Conservation (phyloP, 345 rosid species). For the Raphanus raphanistrum region DNA sequence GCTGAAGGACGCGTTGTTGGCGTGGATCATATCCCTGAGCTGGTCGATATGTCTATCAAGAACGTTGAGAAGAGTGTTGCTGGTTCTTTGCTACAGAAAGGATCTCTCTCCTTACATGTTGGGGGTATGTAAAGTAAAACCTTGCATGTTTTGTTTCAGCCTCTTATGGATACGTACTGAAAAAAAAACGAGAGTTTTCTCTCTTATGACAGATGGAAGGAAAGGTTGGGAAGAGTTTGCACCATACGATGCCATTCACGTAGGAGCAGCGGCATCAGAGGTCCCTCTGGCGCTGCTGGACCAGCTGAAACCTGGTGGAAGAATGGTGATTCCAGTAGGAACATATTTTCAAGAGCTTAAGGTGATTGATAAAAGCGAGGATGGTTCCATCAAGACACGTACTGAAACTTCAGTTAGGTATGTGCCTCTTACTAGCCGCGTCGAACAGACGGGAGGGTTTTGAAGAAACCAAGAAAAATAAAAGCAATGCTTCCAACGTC, state of each 20-base stretch:
- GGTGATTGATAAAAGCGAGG: slow-evolving; percentile 73
- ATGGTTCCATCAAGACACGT: slow-evolving; percentile 65
- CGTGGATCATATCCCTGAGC: slow-evolving; percentile 87
- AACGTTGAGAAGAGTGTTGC: slow-evolving; percentile 72
- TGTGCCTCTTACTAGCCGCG: slow-evolving; percentile 91
- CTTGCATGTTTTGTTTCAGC: background rate
- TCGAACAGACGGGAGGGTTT: slow-evolving; percentile 58
- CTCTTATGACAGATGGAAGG: slow-evolving; percentile 71
- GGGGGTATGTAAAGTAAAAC: slow-evolving; percentile 65
- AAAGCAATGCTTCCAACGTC: background rate
- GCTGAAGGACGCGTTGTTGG: slow-evolving; percentile 81
- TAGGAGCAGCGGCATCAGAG: slow-evolving; percentile 95
- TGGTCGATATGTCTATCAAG: slow-evolving; percentile 64
- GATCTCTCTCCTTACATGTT: slow-evolving; percentile 70
- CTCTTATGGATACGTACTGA: background rate
- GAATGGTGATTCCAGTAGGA: slow-evolving; percentile 97
- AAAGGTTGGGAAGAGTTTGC: slow-evolving; percentile 85
- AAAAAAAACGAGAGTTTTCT: background rate
- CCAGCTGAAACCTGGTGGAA: slow-evolving; percentile 94
- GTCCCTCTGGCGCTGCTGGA: slow-evolving; percentile 82
- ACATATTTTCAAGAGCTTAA: slow-evolving; percentile 74
- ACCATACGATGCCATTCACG: slow-evolving; percentile 92
- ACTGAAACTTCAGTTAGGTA: slow-evolving; percentile 82
- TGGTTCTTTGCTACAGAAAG: slow-evolving; percentile 66
- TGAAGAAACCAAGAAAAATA: slow-evolving; percentile 15